Evolutionary conservation across 139 green algal species (phyloP), one percentile per base, ranked within the genome.

Genomic region (Picochlorum sp.): DNA sequence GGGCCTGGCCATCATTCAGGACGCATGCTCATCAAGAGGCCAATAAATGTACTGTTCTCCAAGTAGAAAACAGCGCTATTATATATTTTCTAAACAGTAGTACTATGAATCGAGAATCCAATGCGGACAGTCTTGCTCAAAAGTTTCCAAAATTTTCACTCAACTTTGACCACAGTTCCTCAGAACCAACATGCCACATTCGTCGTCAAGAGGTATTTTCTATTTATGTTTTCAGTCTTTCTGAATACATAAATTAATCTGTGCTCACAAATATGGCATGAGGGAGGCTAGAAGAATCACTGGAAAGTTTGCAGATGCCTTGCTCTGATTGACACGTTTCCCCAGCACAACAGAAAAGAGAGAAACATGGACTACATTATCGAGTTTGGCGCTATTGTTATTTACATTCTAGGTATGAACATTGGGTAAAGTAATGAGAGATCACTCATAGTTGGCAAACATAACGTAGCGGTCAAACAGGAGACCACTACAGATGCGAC

Each of bases 141-240:
- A 52, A 52, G 46, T 52, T 52, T 52, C 46, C 46, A 52, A 52
- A 52, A 52, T 52, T 52, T 52, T 52, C 46, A 52, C 15, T 3
- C 24, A 26, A 26, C 24, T 26, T 26, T 26, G 24, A 26, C 24
- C 24, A 26, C 24, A 26, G 24, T 52, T 38, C 32, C 46, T 52
- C 46, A 52, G 5, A 52, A 52, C 46, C 46, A 52, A 52, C 46
- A 52, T 52, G 46, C 46, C 46, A 52, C 15, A 52, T 52, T 52
- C 46, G 46, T 52, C 46, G 9, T 24, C 8, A 52, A 52, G 5
- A 52, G 46, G 46, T 52, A 52, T 52, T 5, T 52, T 52, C 18
- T 52, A 20, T 52, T 52, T 52, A 24, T 52, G 24, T 1, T 52
- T 52, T 52, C 8, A 52, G 46, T 52, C 46, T 52, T 52, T 3